Evolutionary conservation across 352 stramenopile species (phyloP).

Genomic region (Phytophthora melonis): DNA sequence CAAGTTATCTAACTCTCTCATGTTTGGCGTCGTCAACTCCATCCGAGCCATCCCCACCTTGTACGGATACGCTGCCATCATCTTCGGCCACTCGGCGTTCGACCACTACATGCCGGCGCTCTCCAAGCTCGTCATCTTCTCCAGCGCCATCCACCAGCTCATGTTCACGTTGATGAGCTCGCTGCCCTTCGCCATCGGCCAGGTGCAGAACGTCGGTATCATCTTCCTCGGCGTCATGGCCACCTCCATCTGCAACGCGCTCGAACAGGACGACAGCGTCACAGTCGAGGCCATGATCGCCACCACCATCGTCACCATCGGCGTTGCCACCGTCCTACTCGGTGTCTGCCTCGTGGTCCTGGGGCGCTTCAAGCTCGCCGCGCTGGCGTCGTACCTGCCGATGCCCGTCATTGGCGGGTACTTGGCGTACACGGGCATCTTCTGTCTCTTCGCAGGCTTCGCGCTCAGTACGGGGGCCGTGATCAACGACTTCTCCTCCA

Average conservation of each 20-base stretch:
- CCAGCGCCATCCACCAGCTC: slow-evolving; percentile 94
- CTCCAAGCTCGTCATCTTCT: slow-evolving; percentile 97
- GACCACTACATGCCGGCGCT: slow-evolving; percentile 84
- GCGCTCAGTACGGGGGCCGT: slow-evolving; percentile 89
- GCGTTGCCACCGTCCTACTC: slow-evolving; percentile 89
- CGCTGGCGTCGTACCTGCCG: slow-evolving; percentile 95
- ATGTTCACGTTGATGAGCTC: slow-evolving; percentile 90
- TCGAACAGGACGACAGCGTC: slow-evolving; percentile 65
- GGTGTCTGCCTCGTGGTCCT: slow-evolving; percentile 94
- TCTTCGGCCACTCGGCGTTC: slow-evolving; percentile 93
- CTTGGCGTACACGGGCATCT: slow-evolving; percentile 97
- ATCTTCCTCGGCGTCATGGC: slow-evolving; percentile 97
- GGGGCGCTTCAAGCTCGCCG: slow-evolving; percentile 93
- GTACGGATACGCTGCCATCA: slow-evolving; percentile 96
- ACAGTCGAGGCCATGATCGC: slow-evolving; percentile 85
- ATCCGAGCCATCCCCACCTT: slow-evolving; percentile 94
- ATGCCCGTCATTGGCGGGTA: slow-evolving; percentile 98
- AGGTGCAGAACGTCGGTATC: slow-evolving; percentile 97
- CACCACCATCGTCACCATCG: slow-evolving; percentile 94
- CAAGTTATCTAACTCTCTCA: slow-evolving; percentile 65
- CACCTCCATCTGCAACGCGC: slow-evolving; percentile 82
- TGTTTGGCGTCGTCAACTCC: slow-evolving; percentile 93
- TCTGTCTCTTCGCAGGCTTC: slow-evolving; percentile 93
- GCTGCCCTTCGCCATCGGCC: slow-evolving; percentile 96
- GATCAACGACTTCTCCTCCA: slow-evolving; percentile 88